These are phyloP conservation scores for Brachypodium distachyon DNA, from an alignment of 202 grass and related monocot species.

Conservation along the genomic window DNA sequence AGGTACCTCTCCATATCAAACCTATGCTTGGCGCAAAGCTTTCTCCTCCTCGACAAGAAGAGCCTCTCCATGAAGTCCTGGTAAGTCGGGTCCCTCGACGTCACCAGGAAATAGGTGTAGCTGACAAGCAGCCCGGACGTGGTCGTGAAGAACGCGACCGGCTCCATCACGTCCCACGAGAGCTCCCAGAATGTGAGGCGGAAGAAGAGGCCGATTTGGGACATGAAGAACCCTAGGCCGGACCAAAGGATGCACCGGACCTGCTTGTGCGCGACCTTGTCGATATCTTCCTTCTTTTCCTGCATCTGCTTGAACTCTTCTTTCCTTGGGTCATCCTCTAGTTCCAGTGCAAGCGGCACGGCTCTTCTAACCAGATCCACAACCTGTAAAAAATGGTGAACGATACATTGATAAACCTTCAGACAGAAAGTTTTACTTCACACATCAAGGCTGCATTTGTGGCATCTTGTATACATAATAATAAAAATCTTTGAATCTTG, in stretches of 20 bases:
- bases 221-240: conserved; percentile 37
- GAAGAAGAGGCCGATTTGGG: conserved; percentile 38
- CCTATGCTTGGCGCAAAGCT: conserved; percentile 18
- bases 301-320: conserved; percentile 40
- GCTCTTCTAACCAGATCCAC: conserved; percentile 46
- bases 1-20: conserved; percentile 51
- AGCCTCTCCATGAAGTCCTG: conserved; percentile 51
- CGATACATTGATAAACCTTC: neutral
- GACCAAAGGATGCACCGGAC: conserved; percentile 50
- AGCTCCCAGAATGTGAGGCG: conserved; percentile 55
- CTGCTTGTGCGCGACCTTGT: conserved; percentile 51
- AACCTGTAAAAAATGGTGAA: conserved; percentile 17
- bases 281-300: conserved; percentile 44
- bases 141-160: conserved; percentile 46
- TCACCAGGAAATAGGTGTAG: conserved; percentile 59
- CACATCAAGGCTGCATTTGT: too few species aligned
- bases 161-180: conserved; percentile 66
- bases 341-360: conserved; percentile 29
- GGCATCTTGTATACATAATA: neutral
- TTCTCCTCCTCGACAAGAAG: conserved; percentile 45
- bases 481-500: neutral
- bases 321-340: conserved; percentile 27
- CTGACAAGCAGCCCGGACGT: conserved; percentile 36
- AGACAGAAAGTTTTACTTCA: neutral
- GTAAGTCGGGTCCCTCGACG: conserved; percentile 53